Conservation (phyloP, 2,329 filamentous ascomycete species). For the Diaporthe aspalathi region DNA sequence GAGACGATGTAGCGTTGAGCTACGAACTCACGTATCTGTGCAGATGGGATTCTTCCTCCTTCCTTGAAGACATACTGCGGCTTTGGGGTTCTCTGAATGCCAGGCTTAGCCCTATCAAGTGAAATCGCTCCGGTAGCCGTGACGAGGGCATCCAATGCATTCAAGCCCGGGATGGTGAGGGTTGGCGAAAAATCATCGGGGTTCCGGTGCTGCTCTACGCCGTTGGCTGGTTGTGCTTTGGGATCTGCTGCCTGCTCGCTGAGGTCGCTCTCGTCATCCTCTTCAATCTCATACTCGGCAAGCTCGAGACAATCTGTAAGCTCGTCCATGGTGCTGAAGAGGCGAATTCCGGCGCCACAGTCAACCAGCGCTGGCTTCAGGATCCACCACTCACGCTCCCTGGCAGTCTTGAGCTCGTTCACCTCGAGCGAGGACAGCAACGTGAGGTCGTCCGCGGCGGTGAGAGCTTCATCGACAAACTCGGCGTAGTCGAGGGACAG, state of each 20-base stretch:
- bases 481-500: conserved; percentile 53
- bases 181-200: conserved; percentile 41
- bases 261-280: conserved; percentile 42
- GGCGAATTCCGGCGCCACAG: conserved; percentile 53
- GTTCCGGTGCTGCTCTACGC: conserved; percentile 19
- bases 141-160: conserved; percentile 47
- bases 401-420: conserved; percentile 45
- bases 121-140: conserved; percentile 45
- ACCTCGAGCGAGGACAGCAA: conserved; percentile 50
- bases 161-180: conserved; percentile 43
- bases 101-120: conserved; percentile 29
- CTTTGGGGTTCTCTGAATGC: conserved; percentile 39
- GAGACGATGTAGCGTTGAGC: conserved; percentile 52
- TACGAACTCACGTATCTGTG: conserved; percentile 53
- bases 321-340: conserved; percentile 53
- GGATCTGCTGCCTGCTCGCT: conserved; percentile 41
- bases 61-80: conserved; percentile 41
- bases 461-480: conserved; percentile 52
- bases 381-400: conserved; percentile 54
- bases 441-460: conserved; percentile 51
- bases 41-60: conserved; percentile 50
- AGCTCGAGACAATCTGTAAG: conserved; percentile 51
- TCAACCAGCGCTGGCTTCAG: conserved; percentile 54
- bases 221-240: conserved; percentile 26
- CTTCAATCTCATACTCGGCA: conserved; percentile 48